A percentile compares a stretch with the other conserved stretches of the same genome.
Evolutionary conservation across 345 rosid species (phyloP).

Genomic region (Pistacia vera): DNA sequence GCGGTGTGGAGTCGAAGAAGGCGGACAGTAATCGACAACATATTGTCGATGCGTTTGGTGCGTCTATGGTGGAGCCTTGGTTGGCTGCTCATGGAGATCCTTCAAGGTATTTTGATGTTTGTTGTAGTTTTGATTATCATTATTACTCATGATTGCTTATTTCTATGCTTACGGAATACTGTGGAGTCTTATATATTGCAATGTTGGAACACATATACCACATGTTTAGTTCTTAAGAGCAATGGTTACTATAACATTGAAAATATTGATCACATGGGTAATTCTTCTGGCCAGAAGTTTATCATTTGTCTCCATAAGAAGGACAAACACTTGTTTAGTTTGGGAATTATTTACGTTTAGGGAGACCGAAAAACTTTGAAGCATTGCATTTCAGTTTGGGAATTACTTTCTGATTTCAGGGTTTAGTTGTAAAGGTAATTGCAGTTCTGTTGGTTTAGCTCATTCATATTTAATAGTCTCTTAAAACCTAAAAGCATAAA

Average conservation of each 20-base stretch:
- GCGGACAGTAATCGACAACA: conserved; percentile 64
- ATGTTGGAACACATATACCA: not conserved
- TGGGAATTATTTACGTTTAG: not conserved
- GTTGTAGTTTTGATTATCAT: not conserved
- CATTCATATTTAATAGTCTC: not conserved
- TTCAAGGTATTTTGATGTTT: conserved; percentile 56
- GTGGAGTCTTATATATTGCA: conserved; percentile 1
- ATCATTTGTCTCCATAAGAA: too few relatives aligned
- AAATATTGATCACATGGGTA: not conserved
- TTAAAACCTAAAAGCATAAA: not conserved
- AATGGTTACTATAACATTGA: not conserved
- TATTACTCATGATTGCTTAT: not conserved
- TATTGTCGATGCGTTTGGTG: conserved; percentile 81
- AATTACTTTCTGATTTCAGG: not conserved
- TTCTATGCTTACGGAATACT: too few relatives aligned
- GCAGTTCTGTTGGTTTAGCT: not conserved
- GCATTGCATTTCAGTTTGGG: not conserved
- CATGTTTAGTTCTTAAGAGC: not conserved
- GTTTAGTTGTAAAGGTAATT: not conserved
- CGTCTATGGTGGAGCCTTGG: conserved; percentile 97
- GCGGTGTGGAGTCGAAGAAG: conserved; percentile 65
- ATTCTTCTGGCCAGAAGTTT: not conserved
- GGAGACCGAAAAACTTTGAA: not conserved
- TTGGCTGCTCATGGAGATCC: conserved; percentile 93
- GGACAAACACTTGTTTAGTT: too few relatives aligned